Evolutionary conservation across 116 monocot species (phyloP), one percentile per base, ranked within the genome.

Genomic region (Posidonia oceanica): DNA sequence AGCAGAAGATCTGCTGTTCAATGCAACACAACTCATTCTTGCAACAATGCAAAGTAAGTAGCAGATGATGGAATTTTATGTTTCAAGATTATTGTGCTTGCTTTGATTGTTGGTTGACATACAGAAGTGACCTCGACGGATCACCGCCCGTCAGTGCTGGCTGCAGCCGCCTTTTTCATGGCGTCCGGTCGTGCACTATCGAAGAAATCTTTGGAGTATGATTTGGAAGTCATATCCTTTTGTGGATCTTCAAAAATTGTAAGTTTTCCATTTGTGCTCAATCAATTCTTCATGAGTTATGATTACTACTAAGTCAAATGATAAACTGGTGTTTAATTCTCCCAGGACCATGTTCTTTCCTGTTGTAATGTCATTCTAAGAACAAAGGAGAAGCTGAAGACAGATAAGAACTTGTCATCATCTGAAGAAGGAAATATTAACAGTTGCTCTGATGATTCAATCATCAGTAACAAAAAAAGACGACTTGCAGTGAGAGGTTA

Each of bases 71-170:
- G 4, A 12, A 38, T 4, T 3, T 38, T 5, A 39, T 64, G 22
- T 59, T 59, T 15, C 59, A 15, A 15, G 7, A 59, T 22, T 75
- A 36, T 14, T 61, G 14, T 67, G 39, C 22, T 44, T 29, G 14
- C 14, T 37, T 23, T 67, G 13, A 48, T 67, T 36, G 14, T 58
- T 29, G 14, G 17, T 29, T 48, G 38, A 8, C 61, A 75, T 79
- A 59, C 77, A 93, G 93, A 39, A 52, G 77, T 88, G 48, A 93
- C 71, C 71, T 78, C 71, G 53, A 75, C 81, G 11, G 80, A 79
- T 67, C 39, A 79, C 66, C 75, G 76, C 16, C 84, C 93, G 2
- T 93, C 93, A 5, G 80, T 69, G 2, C 67, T 88, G 18, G 88
- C 93, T 15, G 66, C 75, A 0, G 88, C 88, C 3, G 83, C 84